Percentiles rank a stretch among this genome's conserved stretches.
Conservation (phyloP, 495 filamentous ascomycete genomes). For the Zalerion maritima region DNA sequence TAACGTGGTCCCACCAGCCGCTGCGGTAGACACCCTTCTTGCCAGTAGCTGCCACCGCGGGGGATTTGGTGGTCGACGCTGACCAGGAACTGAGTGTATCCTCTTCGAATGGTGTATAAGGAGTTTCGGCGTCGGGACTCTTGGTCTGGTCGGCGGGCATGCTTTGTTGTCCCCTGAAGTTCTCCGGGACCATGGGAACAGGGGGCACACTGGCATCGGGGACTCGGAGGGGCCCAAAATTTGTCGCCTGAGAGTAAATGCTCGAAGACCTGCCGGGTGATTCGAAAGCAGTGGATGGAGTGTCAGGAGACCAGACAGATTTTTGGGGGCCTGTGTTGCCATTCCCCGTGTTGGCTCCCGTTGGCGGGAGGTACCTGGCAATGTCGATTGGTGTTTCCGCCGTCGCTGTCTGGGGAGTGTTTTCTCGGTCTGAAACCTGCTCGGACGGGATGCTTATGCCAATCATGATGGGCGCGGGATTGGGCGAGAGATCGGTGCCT, state of each 20-base stretch:
- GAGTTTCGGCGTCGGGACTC: conserved; percentile 15
- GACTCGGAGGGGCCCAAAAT: conserved; percentile 14
- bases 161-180: conserved; percentile 14
- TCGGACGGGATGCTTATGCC: conserved; percentile 56
- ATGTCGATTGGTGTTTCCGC: conserved; percentile 25
- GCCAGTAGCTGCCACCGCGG: conserved; percentile 26
- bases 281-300: conserved; percentile 18
- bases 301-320: conserved; percentile 47
- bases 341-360: conserved; percentile 16
- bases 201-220: conserved; percentile 34
- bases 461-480: conserved; percentile 62
- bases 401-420: conserved; percentile 36
- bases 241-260: conserved; percentile 51
- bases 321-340: conserved; percentile 38
- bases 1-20: conserved; percentile 86
- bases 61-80: conserved; percentile 14
- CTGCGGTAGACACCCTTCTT: conserved; percentile 47
- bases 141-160: conserved; percentile 8
- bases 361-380: conserved; percentile 17
- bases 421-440: conserved; percentile 33
- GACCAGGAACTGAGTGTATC: conserved; percentile 21
- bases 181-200: conserved; percentile 46
- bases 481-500: conserved; percentile 53
- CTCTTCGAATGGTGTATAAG: conserved; percentile 34
- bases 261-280: conserved; percentile 30